Conservation (phyloP, 306 rosid species). For the Benincasa hispida region DNA sequence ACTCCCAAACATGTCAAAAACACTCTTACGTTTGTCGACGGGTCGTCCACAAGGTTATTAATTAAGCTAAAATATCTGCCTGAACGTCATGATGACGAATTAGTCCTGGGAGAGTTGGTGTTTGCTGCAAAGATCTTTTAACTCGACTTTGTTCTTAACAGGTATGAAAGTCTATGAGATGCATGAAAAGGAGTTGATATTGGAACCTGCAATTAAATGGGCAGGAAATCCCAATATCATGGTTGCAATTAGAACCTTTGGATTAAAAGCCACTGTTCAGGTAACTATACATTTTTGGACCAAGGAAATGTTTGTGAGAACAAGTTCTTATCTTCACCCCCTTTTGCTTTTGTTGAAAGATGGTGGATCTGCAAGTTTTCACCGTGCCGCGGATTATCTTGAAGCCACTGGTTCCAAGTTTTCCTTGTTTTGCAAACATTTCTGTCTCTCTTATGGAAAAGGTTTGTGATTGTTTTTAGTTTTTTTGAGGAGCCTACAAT, state of each 20-base stretch:
- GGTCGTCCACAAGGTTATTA: too few relatives aligned
- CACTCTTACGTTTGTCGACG: too few relatives aligned
- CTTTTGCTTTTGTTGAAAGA: conserved; percentile 30
- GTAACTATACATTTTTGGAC: conserved; percentile 18
- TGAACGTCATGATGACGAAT: too few relatives aligned
- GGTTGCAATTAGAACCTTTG: conserved; percentile 34
- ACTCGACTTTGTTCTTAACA: conserved; percentile 12
- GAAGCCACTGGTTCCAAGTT: conserved; percentile 80
- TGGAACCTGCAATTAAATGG: conserved; percentile 81
- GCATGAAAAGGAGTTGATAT: conserved; percentile 65
- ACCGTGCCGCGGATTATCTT: conserved; percentile 42
- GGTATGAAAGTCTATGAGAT: conserved; percentile 67
- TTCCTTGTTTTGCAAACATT: conserved; percentile 79
- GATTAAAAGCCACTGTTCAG: conserved; percentile 55
- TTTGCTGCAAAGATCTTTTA: background rate
- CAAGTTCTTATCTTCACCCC: background rate
- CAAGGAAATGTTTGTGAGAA: conserved; percentile 8
- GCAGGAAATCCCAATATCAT: conserved; percentile 80
- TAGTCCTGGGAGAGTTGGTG: too few relatives aligned
- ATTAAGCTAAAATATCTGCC: too few relatives aligned
- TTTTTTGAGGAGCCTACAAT: background rate
- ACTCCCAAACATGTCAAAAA: too few relatives aligned
- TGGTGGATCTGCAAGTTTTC: conserved; percentile 69
- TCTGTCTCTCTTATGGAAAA: conserved; percentile 81
- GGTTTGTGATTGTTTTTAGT: conserved; percentile 26